phyloP scores from a whole-genome alignment of 2,329 filamentous ascomycete species.

The Aureobasidium sp. region DNA sequence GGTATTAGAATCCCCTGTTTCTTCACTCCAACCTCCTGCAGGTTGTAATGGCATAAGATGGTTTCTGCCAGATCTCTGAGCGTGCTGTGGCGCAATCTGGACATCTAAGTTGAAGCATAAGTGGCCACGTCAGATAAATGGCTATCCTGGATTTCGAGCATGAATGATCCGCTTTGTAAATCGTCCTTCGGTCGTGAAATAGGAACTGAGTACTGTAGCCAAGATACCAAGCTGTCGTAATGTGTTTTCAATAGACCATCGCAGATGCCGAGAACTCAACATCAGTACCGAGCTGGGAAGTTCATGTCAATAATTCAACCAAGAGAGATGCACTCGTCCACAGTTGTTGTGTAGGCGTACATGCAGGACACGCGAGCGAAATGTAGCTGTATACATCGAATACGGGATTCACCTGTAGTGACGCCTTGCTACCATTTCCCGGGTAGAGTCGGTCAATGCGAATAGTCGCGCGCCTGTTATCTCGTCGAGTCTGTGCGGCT shows the following conservation, averaged over 20 bases:
- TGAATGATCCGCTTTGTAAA: neutral
- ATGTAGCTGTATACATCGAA: neutral
- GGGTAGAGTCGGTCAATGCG: too few relatives aligned
- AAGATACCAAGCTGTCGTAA: neutral
- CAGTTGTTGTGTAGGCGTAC: neutral
- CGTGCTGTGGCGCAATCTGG: too few relatives aligned
- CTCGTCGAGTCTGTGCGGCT: too few relatives aligned
- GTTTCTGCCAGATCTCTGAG: neutral
- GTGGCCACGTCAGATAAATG: neutral
- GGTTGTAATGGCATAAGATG: too few relatives aligned
- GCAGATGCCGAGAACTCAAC: neutral
- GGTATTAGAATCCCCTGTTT: too few relatives aligned
- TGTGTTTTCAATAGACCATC: neutral
- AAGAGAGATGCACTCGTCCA: neutral
- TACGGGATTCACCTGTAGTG: neutral
- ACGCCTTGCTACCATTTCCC: too few relatives aligned
- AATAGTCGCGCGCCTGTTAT: too few relatives aligned
- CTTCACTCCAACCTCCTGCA: too few relatives aligned
- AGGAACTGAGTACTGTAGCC: neutral
- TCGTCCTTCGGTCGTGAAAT: neutral
- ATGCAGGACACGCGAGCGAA: neutral
- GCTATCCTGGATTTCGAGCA: neutral
- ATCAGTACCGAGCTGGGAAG: neutral
- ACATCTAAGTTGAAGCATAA: too few relatives aligned
- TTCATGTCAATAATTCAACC: neutral